Conservation (phyloP, 768 basidiomycete genomes). For the Serpula lacrymans region DNA sequence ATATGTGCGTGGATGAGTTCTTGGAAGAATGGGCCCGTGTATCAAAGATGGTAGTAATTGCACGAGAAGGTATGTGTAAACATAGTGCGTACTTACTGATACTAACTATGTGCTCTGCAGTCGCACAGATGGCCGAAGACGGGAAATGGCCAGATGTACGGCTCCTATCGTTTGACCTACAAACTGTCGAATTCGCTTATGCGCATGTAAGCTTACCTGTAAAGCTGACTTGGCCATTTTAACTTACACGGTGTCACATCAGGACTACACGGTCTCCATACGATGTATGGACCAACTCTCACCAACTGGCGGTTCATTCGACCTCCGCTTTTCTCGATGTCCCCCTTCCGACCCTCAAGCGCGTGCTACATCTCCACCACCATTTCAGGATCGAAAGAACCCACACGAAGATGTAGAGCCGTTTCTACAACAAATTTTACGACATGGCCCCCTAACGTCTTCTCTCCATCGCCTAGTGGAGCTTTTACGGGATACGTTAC, state of each 20-base stretch:
- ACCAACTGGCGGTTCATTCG: slow-evolving; percentile 65
- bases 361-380: slow-evolving; percentile 23
- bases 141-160: slow-evolving; percentile 72
- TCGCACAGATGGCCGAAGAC: slow-evolving; percentile 78
- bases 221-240: not conserved
- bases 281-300: slow-evolving; percentile 76
- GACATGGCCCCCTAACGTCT: slow-evolving; percentile 61
- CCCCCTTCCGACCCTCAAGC: slow-evolving; percentile 14
- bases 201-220: slow-evolving; percentile 39
- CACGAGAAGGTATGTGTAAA: slow-evolving; percentile 67
- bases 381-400: slow-evolving; percentile 41
- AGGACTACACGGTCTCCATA: slow-evolving; percentile 79
- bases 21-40: slow-evolving; percentile 91
- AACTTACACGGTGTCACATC: not conserved
- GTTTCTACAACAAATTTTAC: slow-evolving; percentile 68
- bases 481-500: slow-evolving; percentile 72
- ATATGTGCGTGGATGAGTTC: slow-evolving; percentile 87
- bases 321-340: slow-evolving; percentile 66
- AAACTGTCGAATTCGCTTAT: slow-evolving; percentile 89
- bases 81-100: not conserved
- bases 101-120: slow-evolving; percentile 32
- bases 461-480: slow-evolving; percentile 66
- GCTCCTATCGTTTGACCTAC: slow-evolving; percentile 87
- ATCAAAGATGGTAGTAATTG: slow-evolving; percentile 92
- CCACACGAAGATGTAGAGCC: slow-evolving; percentile 80